Base-by-base conservation (phyloP, 2,329 filamentous ascomycete genomes). In the Xylaria multiplex region DNA sequence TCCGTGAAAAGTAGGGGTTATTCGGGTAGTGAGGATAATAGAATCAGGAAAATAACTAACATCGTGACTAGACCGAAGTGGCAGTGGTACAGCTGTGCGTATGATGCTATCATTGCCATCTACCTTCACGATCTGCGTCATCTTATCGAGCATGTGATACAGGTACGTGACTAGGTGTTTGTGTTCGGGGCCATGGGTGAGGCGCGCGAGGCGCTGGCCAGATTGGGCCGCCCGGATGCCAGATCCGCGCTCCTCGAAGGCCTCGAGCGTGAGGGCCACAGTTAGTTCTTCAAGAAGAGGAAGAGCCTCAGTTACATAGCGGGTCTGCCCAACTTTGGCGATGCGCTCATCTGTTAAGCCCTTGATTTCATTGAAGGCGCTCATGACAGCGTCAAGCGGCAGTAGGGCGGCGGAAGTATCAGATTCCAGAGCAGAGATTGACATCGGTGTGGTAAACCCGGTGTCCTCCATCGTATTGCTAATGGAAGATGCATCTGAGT, bases 241-340 rank as follows among this genome's bases (percentile, higher is more conserved):
- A 13, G 64, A 75, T 0, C 79, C 79, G 0, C 80, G 70, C 56
- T 76, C 35, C 30, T 78, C 74, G 27, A 80, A 79, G 1, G 78
- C 77, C 50, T 81, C 78, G 1, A 79, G 14, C 2, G 60, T 65
- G 35, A 68, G 54, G 3, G 63, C 65, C 64, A 69, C 22, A 71
- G 37, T 40, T 40, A 40, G 37, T 14, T 65, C 46, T 66, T 55
- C 6, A 40, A 72, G 67, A 11, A 66, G 52, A 0, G 76, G 77
- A 5, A 73, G 64, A 16, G 79, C 73, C 1, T 63, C 68, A 9
- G 74, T 69, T 6, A 74, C 52, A 24, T 76, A 77, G 19, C 69
- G 70, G 4, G 69, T 72, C 24, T 65, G 71, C 14, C 69, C 61
- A 42, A 73, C 71, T 2, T 76, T 70, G 5, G 56, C 62, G 8